phyloP scores from a whole-genome alignment of 116 monocot species.

The Thalassia testudinum region DNA sequence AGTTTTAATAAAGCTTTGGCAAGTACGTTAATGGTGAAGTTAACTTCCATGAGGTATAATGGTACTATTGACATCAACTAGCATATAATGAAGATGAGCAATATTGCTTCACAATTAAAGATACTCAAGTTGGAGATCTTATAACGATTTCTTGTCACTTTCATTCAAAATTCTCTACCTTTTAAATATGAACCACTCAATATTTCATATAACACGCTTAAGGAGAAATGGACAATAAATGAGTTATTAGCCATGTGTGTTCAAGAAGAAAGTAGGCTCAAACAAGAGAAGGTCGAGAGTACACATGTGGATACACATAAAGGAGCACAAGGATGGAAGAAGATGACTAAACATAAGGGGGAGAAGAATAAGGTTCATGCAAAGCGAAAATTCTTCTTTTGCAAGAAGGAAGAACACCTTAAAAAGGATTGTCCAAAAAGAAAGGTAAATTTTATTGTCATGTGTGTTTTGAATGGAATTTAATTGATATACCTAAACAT shows the following conservation, averaged over 20 bases:
- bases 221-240: conserved; percentile 3
- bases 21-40: background rate
- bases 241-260: conserved; percentile 2
- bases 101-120: conserved; percentile 1
- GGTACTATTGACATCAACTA: background rate
- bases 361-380: too few relatives aligned
- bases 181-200: conserved; percentile 4
- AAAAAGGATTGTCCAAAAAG: too few relatives aligned
- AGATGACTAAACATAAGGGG: too few relatives aligned
- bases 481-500: too few relatives aligned
- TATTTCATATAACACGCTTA: conserved; percentile 8
- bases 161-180: conserved; percentile 4
- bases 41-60: background rate
- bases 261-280: conserved; percentile 4
- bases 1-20: background rate
- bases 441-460: too few relatives aligned
- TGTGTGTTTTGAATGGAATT: too few relatives aligned
- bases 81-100: conserved; percentile 8
- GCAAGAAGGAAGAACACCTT: too few relatives aligned
- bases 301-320: background rate
- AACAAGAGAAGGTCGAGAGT: background rate
- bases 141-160: conserved; percentile 4
- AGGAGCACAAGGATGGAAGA: background rate
- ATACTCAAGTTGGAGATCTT: background rate
- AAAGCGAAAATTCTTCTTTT: too few relatives aligned